Percentiles rank a stretch among this genome's conserved stretches.
phyloP scores from a whole-genome alignment of 2,329 filamentous ascomycete genomes.

The Aspergillus awamori region DNA sequence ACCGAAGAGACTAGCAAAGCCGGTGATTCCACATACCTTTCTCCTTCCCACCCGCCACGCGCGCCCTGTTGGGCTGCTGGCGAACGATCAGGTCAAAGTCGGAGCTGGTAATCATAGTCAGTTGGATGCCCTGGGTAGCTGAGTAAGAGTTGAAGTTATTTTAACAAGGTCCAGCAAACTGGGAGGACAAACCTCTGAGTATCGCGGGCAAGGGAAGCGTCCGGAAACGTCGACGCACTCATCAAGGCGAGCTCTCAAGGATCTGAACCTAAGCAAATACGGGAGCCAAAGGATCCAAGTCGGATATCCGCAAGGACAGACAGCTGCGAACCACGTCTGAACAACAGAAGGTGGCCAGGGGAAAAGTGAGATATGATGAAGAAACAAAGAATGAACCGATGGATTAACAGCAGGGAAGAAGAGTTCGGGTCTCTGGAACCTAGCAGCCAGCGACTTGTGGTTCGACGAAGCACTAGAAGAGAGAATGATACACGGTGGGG shows the following conservation, averaged over 20 bases:
- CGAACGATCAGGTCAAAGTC: slow-evolving; percentile 62
- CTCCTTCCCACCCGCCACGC: slow-evolving; percentile 72
- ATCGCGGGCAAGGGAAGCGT: slow-evolving; percentile 47
- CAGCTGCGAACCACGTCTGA: slow-evolving; percentile 30
- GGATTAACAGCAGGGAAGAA: slow-evolving; percentile 29
- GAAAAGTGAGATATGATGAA: slow-evolving; percentile 19
- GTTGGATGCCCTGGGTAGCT: slow-evolving; percentile 35
- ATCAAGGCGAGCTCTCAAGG: slow-evolving; percentile 41
- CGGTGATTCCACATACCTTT: slow-evolving; percentile 58
- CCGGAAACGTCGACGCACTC: slow-evolving; percentile 46
- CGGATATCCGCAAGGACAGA: slow-evolving; percentile 25
- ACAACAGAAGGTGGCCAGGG: slow-evolving; percentile 21
- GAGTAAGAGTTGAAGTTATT: slow-evolving; percentile 33
- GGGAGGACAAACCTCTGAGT: slow-evolving; percentile 42
- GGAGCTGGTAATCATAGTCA: slow-evolving; percentile 52
- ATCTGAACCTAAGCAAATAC: slow-evolving; percentile 22
- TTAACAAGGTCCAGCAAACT: slow-evolving; percentile 17
- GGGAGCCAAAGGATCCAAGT: slow-evolving; percentile 26
- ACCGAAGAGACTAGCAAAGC: neutral
- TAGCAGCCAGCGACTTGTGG: slow-evolving; percentile 21
- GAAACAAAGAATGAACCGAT: slow-evolving; percentile 25
- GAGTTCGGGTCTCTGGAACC: slow-evolving; percentile 31
- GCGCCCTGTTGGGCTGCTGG: slow-evolving; percentile 68
- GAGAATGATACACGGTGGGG: slow-evolving; percentile 26
- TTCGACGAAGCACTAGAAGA: slow-evolving; percentile 24